Evolutionary conservation across 257 asterid genomes (phyloP), one percentile per base, ranked within the genome.

Genomic region (Petrea volubilis): DNA sequence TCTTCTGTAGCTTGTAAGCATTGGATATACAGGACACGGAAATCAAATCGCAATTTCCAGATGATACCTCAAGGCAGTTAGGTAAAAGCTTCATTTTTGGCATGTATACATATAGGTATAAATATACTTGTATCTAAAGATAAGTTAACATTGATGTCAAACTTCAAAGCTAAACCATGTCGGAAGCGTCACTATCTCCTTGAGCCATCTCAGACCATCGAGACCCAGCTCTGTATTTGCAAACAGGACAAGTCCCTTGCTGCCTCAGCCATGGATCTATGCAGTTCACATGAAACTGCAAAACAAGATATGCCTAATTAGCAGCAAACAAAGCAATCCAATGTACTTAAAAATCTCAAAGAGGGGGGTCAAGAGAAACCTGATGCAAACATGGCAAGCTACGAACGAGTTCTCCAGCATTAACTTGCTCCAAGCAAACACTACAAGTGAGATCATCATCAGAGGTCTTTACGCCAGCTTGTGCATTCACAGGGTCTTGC

Each of bases 351-450:
- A 24, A 24, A 61, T 24, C 29, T 27, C 38, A 41, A 62, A 20
- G 33, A n/a, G n/a, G n/a, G 43, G 15, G 61, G 9, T 20, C 61
- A 58, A 50, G 40, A 33, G 59, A 46, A 70, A 95, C 99, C 98
- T 95, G 97, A 84, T 95, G 99, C 85, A 95, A 81, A 86, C 99
- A 95, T 20, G 99, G 99, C 87, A 95, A 82, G 84, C 96, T 95
- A 57, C 99, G 98, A 62, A 95, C 81, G 64, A 84, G 83, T 78
- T 95, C 99, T 59, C 98, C 99, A 11, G 49, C 82, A 71, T 68
- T 78, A 59, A 95, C 99, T 92, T 92, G 98, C 86, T 95, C 99
- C 91, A 95, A 85, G 87, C 99, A 95, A 70, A 95, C 96, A 67
- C 98, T 95, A 75, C 99, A 92, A 44, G 98, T 95, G 83, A 95